Evolutionary conservation across 1,139 yeast species (phyloP).

Genomic region (Candida freyschussii): DNA sequence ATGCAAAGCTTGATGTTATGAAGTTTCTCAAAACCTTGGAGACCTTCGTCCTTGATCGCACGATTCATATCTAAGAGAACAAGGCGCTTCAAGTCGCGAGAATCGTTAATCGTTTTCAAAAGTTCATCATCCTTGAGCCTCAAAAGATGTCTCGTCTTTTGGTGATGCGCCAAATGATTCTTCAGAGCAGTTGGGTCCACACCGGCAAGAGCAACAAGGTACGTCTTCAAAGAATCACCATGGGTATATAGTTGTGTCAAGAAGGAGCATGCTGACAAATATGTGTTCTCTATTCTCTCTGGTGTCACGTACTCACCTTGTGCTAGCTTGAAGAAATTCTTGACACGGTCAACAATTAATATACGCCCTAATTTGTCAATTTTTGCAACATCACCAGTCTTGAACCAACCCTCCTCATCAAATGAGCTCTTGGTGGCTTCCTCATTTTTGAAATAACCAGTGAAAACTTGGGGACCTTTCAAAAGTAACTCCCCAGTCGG

Average conservation of each 20-base stretch:
- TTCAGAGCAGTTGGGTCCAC: slow-evolving; percentile 31
- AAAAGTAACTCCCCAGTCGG: slow-evolving; percentile 57
- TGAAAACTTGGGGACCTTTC: slow-evolving; percentile 64
- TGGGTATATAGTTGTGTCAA: slow-evolving; percentile 38
- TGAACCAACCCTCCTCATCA: slow-evolving; percentile 69
- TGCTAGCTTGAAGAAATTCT: slow-evolving; percentile 56
- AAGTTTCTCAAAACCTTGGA: slow-evolving; percentile 40
- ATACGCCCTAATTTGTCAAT: slow-evolving; percentile 53
- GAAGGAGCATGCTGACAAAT: slow-evolving; percentile 33
- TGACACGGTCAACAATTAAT: slow-evolving; percentile 59
- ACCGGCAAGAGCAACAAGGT: slow-evolving; percentile 44
- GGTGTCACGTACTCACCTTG: slow-evolving; percentile 58
- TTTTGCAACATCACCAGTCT: slow-evolving; percentile 70
- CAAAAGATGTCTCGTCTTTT: slow-evolving; percentile 6
- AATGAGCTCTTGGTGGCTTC: slow-evolving; percentile 48
- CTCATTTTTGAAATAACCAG: slow-evolving; percentile 54
- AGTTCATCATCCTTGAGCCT: slow-evolving; percentile 9
- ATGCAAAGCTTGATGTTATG: slow-evolving; percentile 39
- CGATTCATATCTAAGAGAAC: slow-evolving; percentile 30
- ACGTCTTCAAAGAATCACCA: slow-evolving; percentile 42
- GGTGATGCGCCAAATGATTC: slow-evolving; percentile 5
- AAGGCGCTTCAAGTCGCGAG: slow-evolving; percentile 28
- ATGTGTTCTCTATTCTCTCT: slow-evolving; percentile 46
- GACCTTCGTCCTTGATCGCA: slow-evolving; percentile 21
- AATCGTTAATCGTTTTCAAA: slow-evolving; percentile 22